Evolutionary conservation across 1,139 yeast genomes (phyloP).

Genomic region (Lodderomyces beijingensis): DNA sequence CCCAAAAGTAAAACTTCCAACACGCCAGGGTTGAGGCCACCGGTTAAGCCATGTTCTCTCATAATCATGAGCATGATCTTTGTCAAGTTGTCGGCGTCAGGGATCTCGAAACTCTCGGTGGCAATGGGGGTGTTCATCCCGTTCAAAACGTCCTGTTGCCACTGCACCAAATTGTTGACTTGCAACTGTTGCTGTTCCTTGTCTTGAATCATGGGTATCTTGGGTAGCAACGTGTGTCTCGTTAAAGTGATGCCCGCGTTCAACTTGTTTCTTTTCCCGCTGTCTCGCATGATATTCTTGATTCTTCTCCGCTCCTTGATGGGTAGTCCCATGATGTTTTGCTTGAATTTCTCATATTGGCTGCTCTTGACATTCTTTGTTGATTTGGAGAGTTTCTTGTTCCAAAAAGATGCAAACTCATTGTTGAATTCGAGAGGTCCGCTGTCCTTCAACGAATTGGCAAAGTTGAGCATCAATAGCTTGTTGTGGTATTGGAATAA

Average conservation of each 20-base stretch:
- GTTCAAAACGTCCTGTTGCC: slow-evolving; percentile 92
- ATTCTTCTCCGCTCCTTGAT: slow-evolving; percentile 81
- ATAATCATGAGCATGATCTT: slow-evolving; percentile 77
- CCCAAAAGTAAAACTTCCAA: slow-evolving; percentile 78
- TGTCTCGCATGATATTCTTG: slow-evolving; percentile 75
- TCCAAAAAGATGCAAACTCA: slow-evolving; percentile 59
- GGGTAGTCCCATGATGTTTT: slow-evolving; percentile 83
- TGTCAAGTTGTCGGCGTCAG: slow-evolving; percentile 69
- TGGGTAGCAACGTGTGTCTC: slow-evolving; percentile 80
- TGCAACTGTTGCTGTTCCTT: slow-evolving; percentile 47
- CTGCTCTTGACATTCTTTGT: slow-evolving; percentile 47
- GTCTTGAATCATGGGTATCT: slow-evolving; percentile 75
- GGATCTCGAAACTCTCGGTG: slow-evolving; percentile 74
- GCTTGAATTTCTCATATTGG: slow-evolving; percentile 79
- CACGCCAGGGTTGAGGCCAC: slow-evolving; percentile 67
- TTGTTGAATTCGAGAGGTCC: slow-evolving; percentile 42
- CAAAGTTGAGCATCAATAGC: slow-evolving; percentile 71
- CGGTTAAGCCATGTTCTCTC: slow-evolving; percentile 88
- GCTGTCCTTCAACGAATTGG: slow-evolving; percentile 76
- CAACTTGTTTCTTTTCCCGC: slow-evolving; percentile 72
- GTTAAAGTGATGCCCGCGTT: slow-evolving; percentile 77
- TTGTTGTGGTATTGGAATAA: slow-evolving; percentile 67
- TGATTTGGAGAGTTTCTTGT: slow-evolving; percentile 39
- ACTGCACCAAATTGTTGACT: slow-evolving; percentile 61
- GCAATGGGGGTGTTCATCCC: slow-evolving; percentile 85